Evolutionary conservation across 192 early-diverging fungal species (phyloP).

Genomic region (Neocallimastix lanati): DNA sequence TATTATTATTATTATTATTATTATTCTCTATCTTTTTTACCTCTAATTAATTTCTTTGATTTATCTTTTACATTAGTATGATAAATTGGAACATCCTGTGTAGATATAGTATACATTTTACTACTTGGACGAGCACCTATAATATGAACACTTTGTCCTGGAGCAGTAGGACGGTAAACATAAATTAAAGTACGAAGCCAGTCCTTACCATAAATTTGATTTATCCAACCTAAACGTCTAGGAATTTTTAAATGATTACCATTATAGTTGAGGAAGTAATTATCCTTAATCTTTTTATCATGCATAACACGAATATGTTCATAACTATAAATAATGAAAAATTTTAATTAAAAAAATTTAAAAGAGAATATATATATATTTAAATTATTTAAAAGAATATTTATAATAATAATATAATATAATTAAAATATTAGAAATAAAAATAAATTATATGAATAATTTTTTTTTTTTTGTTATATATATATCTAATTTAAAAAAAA

Average conservation of each 20-base stretch:
- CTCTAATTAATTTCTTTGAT: background rate
- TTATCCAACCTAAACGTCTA: background rate
- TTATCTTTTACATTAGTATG: background rate
- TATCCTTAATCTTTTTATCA: background rate
- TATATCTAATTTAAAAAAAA: too few species aligned
- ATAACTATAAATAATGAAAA: background rate
- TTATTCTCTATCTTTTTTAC: background rate
- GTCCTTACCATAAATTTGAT: background rate
- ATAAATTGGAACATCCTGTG: background rate
- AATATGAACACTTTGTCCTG: background rate
- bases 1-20: too few species aligned
- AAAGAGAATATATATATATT: too few species aligned
- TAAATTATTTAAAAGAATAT: too few species aligned
- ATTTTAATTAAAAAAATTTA: too few species aligned
- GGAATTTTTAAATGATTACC: background rate
- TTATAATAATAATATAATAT: too few species aligned
- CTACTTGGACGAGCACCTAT: background rate
- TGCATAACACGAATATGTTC: background rate
- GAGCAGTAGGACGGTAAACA: background rate
- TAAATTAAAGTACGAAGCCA: background rate
- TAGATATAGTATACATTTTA: background rate
- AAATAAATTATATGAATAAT: too few species aligned
- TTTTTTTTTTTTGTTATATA: too few species aligned
- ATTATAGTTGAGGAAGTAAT: background rate
- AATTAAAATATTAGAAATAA: too few species aligned